Conservation (phyloP, 345 rosid species). For the Salix caprea region DNA sequence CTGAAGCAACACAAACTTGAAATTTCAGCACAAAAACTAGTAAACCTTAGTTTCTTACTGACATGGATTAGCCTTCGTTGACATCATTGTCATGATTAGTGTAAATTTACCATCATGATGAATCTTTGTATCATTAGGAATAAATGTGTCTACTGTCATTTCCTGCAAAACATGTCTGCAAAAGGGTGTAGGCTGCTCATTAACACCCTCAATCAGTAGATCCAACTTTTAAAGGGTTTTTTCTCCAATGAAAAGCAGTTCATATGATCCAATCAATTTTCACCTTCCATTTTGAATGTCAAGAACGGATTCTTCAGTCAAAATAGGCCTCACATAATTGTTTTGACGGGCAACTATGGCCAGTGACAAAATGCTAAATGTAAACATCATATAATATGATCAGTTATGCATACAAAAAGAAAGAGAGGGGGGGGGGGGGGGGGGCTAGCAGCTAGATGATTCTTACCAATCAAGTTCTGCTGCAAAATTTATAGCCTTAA, state of each 20-base stretch:
- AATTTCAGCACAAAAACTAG: background rate
- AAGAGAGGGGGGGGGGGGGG: background rate
- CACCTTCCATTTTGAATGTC: slow-evolving; percentile 89
- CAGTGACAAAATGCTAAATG: slow-evolving; percentile 67
- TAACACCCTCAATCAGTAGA: background rate
- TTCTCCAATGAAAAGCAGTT: background rate
- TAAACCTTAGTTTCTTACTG: background rate
- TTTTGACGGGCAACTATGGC: slow-evolving; percentile 85
- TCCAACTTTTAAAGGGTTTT: background rate
- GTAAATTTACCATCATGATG: slow-evolving; percentile 49
- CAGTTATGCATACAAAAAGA: slow-evolving; percentile 1
- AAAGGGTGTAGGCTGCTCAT: slow-evolving; percentile 6
- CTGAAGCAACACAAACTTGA: slow-evolving; percentile 42
- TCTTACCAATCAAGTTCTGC: slow-evolving; percentile 95
- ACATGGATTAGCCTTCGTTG: background rate
- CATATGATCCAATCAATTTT: background rate
- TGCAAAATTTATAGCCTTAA: slow-evolving; percentile 73
- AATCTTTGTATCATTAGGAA: slow-evolving; percentile 82
- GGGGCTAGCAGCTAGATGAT: slow-evolving; percentile 1
- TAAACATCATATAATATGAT: slow-evolving; percentile 10
- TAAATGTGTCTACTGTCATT: slow-evolving; percentile 93
- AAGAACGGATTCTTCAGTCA: slow-evolving; percentile 64
- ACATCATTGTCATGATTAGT: slow-evolving; percentile 6
- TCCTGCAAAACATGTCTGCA: slow-evolving; percentile 96
- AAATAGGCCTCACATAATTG: slow-evolving; percentile 82